phyloP scores from a whole-genome alignment of 768 basidiomycete species.

The Mycena epipterygia region DNA sequence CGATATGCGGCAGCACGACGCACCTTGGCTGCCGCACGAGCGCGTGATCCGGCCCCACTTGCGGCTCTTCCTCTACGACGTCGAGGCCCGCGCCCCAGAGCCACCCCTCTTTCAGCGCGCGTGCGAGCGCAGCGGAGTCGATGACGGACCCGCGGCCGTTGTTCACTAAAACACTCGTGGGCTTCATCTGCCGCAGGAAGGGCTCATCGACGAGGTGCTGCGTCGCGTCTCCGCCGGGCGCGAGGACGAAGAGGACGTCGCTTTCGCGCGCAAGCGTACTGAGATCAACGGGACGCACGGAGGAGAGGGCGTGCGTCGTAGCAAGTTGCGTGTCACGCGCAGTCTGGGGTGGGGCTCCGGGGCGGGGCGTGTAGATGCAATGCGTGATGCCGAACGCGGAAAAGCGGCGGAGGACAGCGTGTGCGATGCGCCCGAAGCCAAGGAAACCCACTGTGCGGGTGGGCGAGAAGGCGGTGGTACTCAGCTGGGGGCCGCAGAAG shows the following conservation, averaged over 20 bases:
- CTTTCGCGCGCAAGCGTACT: constrained; percentile 79
- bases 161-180: constrained; percentile 86
- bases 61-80: constrained; percentile 93
- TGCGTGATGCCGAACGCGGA: constrained; percentile 85
- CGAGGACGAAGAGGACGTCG: constrained; percentile 89
- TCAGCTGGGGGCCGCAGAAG: constrained; percentile 89
- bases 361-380: constrained; percentile 74
- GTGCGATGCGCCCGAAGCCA: constrained; percentile 95
- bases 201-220: constrained; percentile 77
- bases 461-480: constrained; percentile 62
- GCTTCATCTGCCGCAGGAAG: constrained; percentile 90
- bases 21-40: constrained; percentile 87
- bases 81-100: constrained; percentile 96
- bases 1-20: constrained; percentile 91
- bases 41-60: constrained; percentile 79
- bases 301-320: constrained; percentile 45
- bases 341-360: constrained; percentile 54
- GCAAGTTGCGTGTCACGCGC: constrained; percentile 52
- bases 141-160: constrained; percentile 90
- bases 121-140: constrained; percentile 89
- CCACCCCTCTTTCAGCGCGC: constrained; percentile 80
- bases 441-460: constrained; percentile 88
- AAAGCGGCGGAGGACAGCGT: constrained; percentile 84
- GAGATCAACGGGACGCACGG: constrained; percentile 71
- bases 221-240: constrained; percentile 82